Conservation (phyloP, 148 eudicot genomes). For the Silene uniflora region DNA sequence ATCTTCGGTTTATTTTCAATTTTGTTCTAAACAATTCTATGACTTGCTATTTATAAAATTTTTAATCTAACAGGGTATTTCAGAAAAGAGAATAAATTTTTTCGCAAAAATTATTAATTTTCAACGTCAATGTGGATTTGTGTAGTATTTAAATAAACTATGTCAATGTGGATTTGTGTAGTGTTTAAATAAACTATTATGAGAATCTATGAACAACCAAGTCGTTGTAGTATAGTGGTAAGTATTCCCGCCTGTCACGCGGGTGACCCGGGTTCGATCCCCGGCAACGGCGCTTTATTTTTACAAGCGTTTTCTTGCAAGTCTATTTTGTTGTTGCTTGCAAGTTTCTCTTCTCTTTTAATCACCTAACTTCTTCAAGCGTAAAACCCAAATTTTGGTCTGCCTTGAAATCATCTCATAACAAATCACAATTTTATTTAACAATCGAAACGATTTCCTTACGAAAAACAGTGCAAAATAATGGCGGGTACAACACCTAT, state of each 20-base stretch:
- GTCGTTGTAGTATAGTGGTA: slow-evolving; percentile 28
- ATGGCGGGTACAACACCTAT: slow-evolving; percentile 24
- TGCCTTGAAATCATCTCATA: not conserved
- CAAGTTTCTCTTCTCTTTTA: slow-evolving; percentile 14
- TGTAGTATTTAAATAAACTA: too few relatives aligned
- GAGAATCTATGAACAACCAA: not conserved
- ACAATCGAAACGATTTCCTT: not conserved
- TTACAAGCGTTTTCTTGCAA: slow-evolving; percentile 16
- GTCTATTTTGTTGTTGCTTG: slow-evolving; percentile 19
- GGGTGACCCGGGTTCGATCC: slow-evolving; percentile 99
- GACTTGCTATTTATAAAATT: too few relatives aligned
- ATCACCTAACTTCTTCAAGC: slow-evolving; percentile 5
- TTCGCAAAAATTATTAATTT: too few relatives aligned
- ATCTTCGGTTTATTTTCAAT: not conserved
- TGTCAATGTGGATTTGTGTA: too few relatives aligned
- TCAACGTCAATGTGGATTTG: too few relatives aligned
- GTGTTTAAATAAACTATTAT: too few relatives aligned
- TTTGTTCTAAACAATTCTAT: not conserved
- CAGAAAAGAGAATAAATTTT: too few relatives aligned
- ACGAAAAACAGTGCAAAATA: not conserved
- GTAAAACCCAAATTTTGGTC: not conserved
- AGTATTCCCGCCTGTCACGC: slow-evolving; percentile 99
- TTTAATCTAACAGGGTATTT: too few relatives aligned
- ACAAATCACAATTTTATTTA: not conserved
- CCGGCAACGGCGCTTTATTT: slow-evolving; percentile 81